Percentiles rank a stretch among this genome's conserved stretches.
These are phyloP conservation scores for Chrysoporthe cubensis DNA, from an alignment of 2,329 filamentous ascomycete species.

Conservation along the genomic window DNA sequence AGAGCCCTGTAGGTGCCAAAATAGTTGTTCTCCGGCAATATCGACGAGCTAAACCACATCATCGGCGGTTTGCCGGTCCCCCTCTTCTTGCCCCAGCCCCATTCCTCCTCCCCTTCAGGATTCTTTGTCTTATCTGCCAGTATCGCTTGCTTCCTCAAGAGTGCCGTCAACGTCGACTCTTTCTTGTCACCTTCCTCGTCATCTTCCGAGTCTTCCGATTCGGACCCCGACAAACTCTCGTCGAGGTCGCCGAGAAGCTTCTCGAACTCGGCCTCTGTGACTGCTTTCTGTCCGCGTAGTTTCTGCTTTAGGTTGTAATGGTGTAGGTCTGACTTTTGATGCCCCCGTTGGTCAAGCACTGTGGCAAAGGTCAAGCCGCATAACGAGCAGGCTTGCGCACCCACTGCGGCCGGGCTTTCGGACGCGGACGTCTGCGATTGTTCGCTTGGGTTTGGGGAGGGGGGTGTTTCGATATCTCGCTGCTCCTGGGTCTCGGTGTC, in stretches of 20 bases:
- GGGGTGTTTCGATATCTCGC: constrained; percentile 37
- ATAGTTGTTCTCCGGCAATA: constrained; percentile 76
- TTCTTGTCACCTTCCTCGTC: constrained; percentile 55
- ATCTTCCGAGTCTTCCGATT: constrained; percentile 72
- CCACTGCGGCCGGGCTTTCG: constrained; percentile 48
- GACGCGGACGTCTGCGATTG: constrained; percentile 33
- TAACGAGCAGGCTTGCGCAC: constrained; percentile 78
- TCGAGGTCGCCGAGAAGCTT: constrained; percentile 83
- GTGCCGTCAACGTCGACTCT: constrained; percentile 72
- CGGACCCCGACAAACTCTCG: constrained; percentile 90
- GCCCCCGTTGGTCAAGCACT: constrained; percentile 80
- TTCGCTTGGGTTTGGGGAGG: constrained; percentile 28
- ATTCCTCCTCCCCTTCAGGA: constrained; percentile 50
- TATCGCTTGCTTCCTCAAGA: constrained; percentile 83
- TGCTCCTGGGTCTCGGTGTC: constrained; percentile 44
- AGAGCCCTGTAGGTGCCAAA: constrained; percentile 86
- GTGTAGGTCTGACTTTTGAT: constrained; percentile 89
- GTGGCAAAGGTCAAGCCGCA: constrained; percentile 74
- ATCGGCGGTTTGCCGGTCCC: constrained; percentile 72
- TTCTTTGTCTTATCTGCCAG: constrained; percentile 59
- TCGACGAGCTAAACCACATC: constrained; percentile 81
- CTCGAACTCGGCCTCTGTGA: constrained; percentile 84
- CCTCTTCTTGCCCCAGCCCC: constrained; percentile 50
- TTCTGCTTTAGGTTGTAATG: constrained; percentile 95
- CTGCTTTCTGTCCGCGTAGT: constrained; percentile 70